Evolutionary conservation across 2,329 filamentous ascomycete species (phyloP).

Genomic region (Sporothrix humicola): DNA sequence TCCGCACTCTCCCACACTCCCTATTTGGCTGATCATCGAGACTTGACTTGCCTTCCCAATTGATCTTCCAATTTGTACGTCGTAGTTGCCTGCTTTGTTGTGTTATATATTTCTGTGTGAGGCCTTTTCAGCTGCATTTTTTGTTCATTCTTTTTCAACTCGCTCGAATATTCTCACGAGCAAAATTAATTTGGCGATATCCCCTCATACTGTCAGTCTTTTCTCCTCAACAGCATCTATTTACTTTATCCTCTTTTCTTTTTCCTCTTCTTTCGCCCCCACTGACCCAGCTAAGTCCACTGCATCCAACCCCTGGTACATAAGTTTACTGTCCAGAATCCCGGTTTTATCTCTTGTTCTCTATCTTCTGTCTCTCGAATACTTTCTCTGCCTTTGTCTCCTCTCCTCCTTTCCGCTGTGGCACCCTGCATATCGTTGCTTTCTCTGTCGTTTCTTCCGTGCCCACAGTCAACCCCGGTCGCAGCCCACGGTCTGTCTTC

Average conservation of each 20-base stretch:
- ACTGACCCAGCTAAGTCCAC: background rate
- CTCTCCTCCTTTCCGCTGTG: background rate
- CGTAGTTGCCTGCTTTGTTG: background rate
- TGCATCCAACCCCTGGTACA: background rate
- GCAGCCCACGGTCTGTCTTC: background rate
- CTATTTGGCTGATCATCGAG: background rate
- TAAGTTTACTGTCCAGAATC: conserved; percentile 6
- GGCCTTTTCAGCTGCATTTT: background rate
- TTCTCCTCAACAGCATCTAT: background rate
- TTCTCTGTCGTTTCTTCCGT: conserved; percentile 18
- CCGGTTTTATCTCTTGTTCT: background rate
- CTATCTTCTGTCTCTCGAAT: background rate
- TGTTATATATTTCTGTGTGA: no score
- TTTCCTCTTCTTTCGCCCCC: background rate
- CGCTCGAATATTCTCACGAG: background rate
- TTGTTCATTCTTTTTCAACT: background rate
- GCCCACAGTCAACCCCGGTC: background rate
- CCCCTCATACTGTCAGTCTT: background rate
- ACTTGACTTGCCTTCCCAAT: background rate
- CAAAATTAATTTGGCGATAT: background rate
- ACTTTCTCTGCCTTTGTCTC: background rate
- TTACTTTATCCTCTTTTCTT: background rate
- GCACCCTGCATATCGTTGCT: conserved; percentile 7
- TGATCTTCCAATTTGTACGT: background rate
- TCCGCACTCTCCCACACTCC: background rate